Evolutionary conservation across 805 yeast genomes (phyloP).

Genomic region (Metschnikowia amazonensis): DNA sequence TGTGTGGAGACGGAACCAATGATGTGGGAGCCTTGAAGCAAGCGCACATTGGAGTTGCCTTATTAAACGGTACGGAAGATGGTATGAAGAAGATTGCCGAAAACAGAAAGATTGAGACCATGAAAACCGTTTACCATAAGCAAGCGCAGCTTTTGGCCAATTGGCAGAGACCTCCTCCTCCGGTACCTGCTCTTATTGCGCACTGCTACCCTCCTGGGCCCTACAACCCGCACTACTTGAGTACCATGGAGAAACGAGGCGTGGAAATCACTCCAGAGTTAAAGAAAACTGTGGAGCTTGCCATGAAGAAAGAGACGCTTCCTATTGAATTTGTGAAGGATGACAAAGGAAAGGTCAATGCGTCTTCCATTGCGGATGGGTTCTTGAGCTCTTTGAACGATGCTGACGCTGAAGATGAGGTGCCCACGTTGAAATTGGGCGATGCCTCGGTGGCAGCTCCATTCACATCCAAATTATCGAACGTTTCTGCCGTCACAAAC

Average conservation of each 20-base stretch:
- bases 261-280: slow-evolving; percentile 73
- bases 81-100: slow-evolving; percentile 87
- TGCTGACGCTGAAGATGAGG: slow-evolving; percentile 68
- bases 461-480: slow-evolving; percentile 89
- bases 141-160: slow-evolving; percentile 73
- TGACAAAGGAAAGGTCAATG: slow-evolving; percentile 16
- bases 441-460: slow-evolving; percentile 99
- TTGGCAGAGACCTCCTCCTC: slow-evolving; percentile 84
- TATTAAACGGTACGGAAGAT: slow-evolving; percentile 93
- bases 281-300: slow-evolving; percentile 53
- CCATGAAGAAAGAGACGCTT: slow-evolving; percentile 36
- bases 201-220: slow-evolving; percentile 97
- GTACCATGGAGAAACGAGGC: slow-evolving; percentile 83
- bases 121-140: slow-evolving; percentile 70
- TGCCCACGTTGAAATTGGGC: slow-evolving; percentile 90
- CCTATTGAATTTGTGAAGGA: slow-evolving; percentile 20
- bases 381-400: slow-evolving; percentile 53
- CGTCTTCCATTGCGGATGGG: slow-evolving; percentile 50
- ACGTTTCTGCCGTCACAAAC: slow-evolving; percentile 88
- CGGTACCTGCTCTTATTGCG: slow-evolving; percentile 83
- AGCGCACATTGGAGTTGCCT: slow-evolving; percentile 98
- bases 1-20: slow-evolving; percentile 99
- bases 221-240: slow-evolving; percentile 78
- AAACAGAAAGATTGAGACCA: slow-evolving; percentile 61
- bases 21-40: slow-evolving; percentile 99